Base-by-base conservation (phyloP, 2,329 filamentous ascomycete species). In the Dactylellina drechsleri region DNA sequence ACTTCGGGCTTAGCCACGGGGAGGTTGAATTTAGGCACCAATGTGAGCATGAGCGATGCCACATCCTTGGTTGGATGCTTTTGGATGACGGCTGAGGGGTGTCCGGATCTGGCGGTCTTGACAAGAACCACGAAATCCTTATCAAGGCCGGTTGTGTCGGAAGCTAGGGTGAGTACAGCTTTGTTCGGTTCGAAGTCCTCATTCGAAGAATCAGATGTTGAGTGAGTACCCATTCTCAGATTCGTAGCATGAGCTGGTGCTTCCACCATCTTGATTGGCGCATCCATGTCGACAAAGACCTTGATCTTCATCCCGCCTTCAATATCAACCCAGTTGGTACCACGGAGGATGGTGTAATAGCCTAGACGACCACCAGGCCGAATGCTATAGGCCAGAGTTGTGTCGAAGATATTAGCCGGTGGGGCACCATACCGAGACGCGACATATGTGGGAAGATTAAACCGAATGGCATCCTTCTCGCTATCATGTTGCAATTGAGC, bases 401-500 rank as follows among this genome's bases (percentile, higher is more conserved):
- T 56, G 45, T 23, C 61, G 60, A 80, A 72, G 49, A 84, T 71
- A 5, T 81, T 79, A 5, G 81, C 81, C 3, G 85, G 84, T 56
- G 83, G 83, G 1, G 65, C 66, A 8, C 88, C 88, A 80, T 91
- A 92, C 18, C 90, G 85, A 1, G 90, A 90, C 0, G 87, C 88
- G 66, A 93, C 89, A 56, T 81, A 82, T 0, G 86, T 90, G 0
- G 90, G 91, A 3, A 93, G 86, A 3, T 87, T 92, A 79, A 90
- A 90, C 5, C 89, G 86, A 26, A 90, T 83, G 4, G 89, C 89
- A 78, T 92, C 88, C 2, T 86, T 84, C 76, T 89, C 87, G 50
- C 88, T 86, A 79, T 92, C 90, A 77, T 92, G 88, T 82, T 91
- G 91, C 64, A 92, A 84, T 80, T 92, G 90, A 1, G 88, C 88